These are phyloP conservation scores for Tolypocladium ovalisporum DNA, from an alignment of 2,329 filamentous ascomycete genomes.

Conservation along the genomic window DNA sequence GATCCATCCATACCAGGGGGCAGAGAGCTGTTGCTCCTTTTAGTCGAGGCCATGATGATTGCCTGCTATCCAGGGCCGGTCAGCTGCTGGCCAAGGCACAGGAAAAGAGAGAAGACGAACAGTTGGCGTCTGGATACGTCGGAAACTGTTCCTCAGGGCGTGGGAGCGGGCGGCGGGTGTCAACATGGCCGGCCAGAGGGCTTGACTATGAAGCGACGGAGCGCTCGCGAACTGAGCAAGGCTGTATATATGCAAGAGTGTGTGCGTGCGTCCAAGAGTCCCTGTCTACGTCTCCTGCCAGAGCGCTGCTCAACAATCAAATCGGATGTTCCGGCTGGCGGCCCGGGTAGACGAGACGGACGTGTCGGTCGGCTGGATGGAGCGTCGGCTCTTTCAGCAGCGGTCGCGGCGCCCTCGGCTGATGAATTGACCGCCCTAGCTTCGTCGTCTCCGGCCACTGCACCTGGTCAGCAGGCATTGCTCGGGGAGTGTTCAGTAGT, in stretches of 20 bases:
- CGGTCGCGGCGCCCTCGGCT: neutral
- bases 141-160: conserved; percentile 22
- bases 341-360: neutral
- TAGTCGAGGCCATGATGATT: conserved; percentile 39
- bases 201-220: neutral
- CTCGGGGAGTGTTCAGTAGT: no score
- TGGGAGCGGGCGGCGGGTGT: conserved; percentile 19
- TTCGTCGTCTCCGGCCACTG: neutral
- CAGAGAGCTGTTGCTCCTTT: conserved; percentile 47
- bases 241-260: neutral
- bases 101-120: neutral
- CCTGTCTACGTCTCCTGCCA: neutral
- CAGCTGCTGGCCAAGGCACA: neutral
- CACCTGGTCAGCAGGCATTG: no score
- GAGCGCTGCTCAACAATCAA: neutral
- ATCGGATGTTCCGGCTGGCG: neutral
- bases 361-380: neutral
- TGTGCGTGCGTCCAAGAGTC: neutral
- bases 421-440: neutral
- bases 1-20: conserved; percentile 30
- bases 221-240: neutral
- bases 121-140: conserved; percentile 16
- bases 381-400: neutral
- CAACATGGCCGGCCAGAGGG: conserved; percentile 21
- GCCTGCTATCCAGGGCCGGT: conserved; percentile 1